These are phyloP conservation scores for Yamadazyma jaroonii DNA, from an alignment of 1,139 yeast species.

Conservation along the genomic window DNA sequence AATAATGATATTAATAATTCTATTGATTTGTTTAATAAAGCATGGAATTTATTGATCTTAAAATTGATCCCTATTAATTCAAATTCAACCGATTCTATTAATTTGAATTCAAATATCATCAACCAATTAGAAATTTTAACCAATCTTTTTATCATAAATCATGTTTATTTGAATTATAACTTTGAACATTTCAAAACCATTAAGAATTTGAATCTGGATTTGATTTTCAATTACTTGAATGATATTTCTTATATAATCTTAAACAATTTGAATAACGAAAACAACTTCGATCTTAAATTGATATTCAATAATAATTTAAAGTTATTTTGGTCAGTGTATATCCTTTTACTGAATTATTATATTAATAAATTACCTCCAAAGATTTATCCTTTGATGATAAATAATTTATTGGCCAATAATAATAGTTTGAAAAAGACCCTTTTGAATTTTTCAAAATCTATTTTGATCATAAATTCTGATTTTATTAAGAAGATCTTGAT, in stretches of 20 bases:
- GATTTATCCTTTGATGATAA: slow-evolving; percentile 32
- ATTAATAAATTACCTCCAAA: slow-evolving; percentile 37
- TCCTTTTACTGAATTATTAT: slow-evolving; percentile 36
- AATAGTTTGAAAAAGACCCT: slow-evolving; percentile 18
- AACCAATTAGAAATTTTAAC: slow-evolving; percentile 20
- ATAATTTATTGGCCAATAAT: slow-evolving; percentile 10
- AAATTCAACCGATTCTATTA: slow-evolving; percentile 26
- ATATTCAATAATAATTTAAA: slow-evolving; percentile 16
- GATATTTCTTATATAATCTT: slow-evolving; percentile 40
- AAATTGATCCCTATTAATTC: slow-evolving; percentile 41
- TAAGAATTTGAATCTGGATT: slow-evolving; percentile 18
- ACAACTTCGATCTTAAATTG: slow-evolving; percentile 1
- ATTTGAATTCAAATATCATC: neutral
- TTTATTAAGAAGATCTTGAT: slow-evolving; percentile 35
- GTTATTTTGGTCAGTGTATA: slow-evolving; percentile 46
- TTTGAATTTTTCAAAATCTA: slow-evolving; percentile 27
- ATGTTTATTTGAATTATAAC: slow-evolving; percentile 28
- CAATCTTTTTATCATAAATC: slow-evolving; percentile 31
- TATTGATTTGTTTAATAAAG: slow-evolving; percentile 33
- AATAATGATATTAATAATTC: slow-evolving; percentile 22
- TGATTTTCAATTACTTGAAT: slow-evolving; percentile 44
- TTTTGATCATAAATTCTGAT: slow-evolving; percentile 19
- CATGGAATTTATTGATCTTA: slow-evolving; percentile 45
- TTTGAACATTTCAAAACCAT: slow-evolving; percentile 10
- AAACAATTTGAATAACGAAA: slow-evolving; percentile 19